Conservation (phyloP, 2,329 filamentous ascomycete genomes). For the Aphanocladium album region DNA sequence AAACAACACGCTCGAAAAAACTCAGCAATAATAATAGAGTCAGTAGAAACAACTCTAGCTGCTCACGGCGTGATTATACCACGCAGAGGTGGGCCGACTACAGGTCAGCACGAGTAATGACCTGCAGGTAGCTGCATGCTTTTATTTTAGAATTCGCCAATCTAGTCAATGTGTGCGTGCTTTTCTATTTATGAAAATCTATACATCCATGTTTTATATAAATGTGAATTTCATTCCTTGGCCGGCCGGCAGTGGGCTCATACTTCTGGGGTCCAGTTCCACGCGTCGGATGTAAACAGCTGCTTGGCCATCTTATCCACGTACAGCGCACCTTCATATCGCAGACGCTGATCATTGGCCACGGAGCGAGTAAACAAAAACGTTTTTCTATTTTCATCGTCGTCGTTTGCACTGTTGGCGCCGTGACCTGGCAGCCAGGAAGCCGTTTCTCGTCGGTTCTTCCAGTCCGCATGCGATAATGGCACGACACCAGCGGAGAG, state of each 20-base stretch:
- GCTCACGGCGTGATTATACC: background rate
- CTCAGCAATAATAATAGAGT: background rate
- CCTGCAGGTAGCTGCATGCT: slow-evolving; percentile 6
- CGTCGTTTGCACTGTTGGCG: slow-evolving; percentile 12
- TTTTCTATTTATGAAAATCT: background rate
- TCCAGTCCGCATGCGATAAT: slow-evolving; percentile 43
- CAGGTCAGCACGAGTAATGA: slow-evolving; percentile 12
- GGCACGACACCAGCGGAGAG: slow-evolving; percentile 42
- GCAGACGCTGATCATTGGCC: slow-evolving; percentile 45
- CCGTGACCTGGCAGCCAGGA: slow-evolving; percentile 34
- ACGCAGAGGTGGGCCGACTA: background rate
- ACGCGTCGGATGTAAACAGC: slow-evolving; percentile 51
- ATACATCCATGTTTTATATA: slow-evolving; percentile 9
- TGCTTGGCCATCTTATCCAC: slow-evolving; percentile 46
- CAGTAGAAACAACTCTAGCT: background rate
- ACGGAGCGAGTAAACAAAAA: slow-evolving; percentile 50
- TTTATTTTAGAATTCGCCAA: background rate
- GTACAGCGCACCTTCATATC: slow-evolving; percentile 44
- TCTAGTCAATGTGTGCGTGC: background rate
- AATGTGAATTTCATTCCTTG: background rate
- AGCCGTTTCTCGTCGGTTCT: slow-evolving; percentile 30
- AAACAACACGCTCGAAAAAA: background rate
- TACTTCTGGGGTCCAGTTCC: slow-evolving; percentile 55
- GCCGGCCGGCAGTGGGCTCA: slow-evolving; percentile 13
- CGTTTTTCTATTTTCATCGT: slow-evolving; percentile 16